Conservation (phyloP, 2,329 filamentous ascomycete species). For the Penicillium sp. region DNA sequence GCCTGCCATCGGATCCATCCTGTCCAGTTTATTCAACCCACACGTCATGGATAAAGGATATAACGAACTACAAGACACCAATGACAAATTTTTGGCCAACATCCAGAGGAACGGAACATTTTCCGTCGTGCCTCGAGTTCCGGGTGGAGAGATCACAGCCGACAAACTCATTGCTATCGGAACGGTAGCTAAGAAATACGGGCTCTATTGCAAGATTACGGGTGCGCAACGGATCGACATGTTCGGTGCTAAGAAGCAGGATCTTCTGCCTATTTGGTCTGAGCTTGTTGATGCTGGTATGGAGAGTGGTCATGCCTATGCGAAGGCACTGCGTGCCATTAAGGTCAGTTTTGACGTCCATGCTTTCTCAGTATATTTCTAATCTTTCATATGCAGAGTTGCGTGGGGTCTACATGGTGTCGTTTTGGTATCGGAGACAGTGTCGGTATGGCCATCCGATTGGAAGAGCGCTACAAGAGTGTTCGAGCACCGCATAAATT, state of each 20-base stretch:
- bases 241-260: slow-evolving; percentile 87
- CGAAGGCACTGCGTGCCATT: slow-evolving; percentile 82
- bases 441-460: slow-evolving; percentile 82
- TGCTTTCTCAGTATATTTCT: background rate
- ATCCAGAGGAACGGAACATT: slow-evolving; percentile 91
- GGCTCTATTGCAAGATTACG: slow-evolving; percentile 87
- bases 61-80: slow-evolving; percentile 83
- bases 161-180: slow-evolving; percentile 83
- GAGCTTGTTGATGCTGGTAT: slow-evolving; percentile 78
- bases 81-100: slow-evolving; percentile 83
- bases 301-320: slow-evolving; percentile 89
- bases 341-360: slow-evolving; percentile 50
- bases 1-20: slow-evolving; percentile 76
- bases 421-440: slow-evolving; percentile 85
- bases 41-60: slow-evolving; percentile 72
- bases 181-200: slow-evolving; percentile 78
- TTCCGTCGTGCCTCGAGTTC: slow-evolving; percentile 79
- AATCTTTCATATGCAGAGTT: slow-evolving; percentile 54
- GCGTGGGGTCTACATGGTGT: slow-evolving; percentile 90
- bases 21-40: slow-evolving; percentile 78
- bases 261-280: slow-evolving; percentile 79
- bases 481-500: slow-evolving; percentile 87
- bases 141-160: slow-evolving; percentile 83
- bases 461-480: slow-evolving; percentile 90
- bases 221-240: slow-evolving; percentile 89